Percentiles rank a stretch among this genome's conserved stretches.
Conservation (phyloP, 345 rosid species). For the Anastatica hierochuntica region DNA sequence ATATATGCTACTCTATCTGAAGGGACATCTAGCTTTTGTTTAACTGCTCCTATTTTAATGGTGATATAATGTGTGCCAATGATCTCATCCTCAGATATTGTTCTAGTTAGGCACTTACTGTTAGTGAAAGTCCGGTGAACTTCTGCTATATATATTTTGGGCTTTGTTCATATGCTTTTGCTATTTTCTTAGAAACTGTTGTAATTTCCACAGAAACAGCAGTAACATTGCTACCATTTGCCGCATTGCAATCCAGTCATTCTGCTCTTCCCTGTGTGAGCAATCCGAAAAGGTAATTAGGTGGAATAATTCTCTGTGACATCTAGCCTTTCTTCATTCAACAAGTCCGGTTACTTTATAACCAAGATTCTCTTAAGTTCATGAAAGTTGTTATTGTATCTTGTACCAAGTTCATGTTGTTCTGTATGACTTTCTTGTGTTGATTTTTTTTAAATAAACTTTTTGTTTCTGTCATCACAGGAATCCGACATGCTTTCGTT, state of each 20-base stretch:
- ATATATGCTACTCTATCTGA: neutral
- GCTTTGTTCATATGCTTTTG: neutral
- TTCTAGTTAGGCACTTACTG: neutral
- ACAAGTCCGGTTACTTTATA: neutral
- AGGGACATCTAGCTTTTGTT: neutral
- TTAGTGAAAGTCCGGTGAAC: no score
- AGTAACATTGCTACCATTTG: slow-evolving; percentile 37
- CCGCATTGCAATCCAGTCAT: slow-evolving; percentile 80
- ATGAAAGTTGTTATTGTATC: no score
- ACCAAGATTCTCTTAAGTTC: neutral
- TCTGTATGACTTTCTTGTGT: no score
- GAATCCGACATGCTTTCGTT: slow-evolving; percentile 86
- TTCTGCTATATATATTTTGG: neutral
- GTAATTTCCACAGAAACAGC: slow-evolving; percentile 40
- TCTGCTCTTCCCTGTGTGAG: slow-evolving; percentile 80
- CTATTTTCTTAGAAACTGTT: neutral
- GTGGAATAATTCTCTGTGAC: slow-evolving; percentile 8
- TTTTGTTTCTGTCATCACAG: slow-evolving; percentile 35
- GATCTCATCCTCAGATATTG: slow-evolving; percentile 1
- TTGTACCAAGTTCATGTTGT: no score
- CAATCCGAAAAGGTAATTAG: slow-evolving; percentile 51
- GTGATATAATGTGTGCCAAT: neutral
- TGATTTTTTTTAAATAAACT: neutral
- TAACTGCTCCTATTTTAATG: neutral
- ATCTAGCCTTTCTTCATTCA: neutral